A percentile compares a stretch with the other conserved stretches of the same genome.
Conservation (phyloP, 2,329 filamentous ascomycete species). For the Pezicula neosporulosa region DNA sequence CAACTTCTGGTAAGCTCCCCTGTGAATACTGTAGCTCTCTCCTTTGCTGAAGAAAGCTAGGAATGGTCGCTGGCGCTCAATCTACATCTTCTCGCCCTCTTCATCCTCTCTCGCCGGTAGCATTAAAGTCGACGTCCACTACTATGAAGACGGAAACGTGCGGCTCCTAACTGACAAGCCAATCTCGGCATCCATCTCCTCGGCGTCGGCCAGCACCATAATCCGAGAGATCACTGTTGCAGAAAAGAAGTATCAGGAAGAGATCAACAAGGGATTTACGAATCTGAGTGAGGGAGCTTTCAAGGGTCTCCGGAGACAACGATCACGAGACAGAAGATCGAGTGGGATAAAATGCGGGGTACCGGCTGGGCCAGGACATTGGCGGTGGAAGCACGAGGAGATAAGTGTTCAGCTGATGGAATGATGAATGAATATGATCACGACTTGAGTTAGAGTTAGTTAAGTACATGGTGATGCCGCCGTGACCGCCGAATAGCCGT, state of each 20-base stretch:
- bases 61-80: slow-evolving; percentile 94
- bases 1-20: slow-evolving; percentile 77
- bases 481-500: background rate
- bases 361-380: slow-evolving; percentile 79
- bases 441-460: no score
- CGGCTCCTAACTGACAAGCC: slow-evolving; percentile 86
- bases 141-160: slow-evolving; percentile 99
- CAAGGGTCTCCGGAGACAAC: slow-evolving; percentile 88
- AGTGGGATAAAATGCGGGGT: slow-evolving; percentile 99
- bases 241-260: slow-evolving; percentile 95
- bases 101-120: slow-evolving; percentile 69
- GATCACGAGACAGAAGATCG: slow-evolving; percentile 96
- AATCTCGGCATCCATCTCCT: slow-evolving; percentile 57
- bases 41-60: slow-evolving; percentile 36
- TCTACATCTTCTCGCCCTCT: slow-evolving; percentile 74
- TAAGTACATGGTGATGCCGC: background rate
- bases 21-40: background rate
- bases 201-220: slow-evolving; percentile 55
- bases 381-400: slow-evolving; percentile 60
- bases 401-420: slow-evolving; percentile 26
- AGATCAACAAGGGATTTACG: slow-evolving; percentile 87
- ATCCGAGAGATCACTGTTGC: slow-evolving; percentile 71
- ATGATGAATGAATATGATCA: no score
- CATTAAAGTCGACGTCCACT: slow-evolving; percentile 94
- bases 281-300: slow-evolving; percentile 91